These are phyloP conservation scores for Mercurialis annua DNA, from an alignment of 345 rosid species.

Conservation along the genomic window DNA sequence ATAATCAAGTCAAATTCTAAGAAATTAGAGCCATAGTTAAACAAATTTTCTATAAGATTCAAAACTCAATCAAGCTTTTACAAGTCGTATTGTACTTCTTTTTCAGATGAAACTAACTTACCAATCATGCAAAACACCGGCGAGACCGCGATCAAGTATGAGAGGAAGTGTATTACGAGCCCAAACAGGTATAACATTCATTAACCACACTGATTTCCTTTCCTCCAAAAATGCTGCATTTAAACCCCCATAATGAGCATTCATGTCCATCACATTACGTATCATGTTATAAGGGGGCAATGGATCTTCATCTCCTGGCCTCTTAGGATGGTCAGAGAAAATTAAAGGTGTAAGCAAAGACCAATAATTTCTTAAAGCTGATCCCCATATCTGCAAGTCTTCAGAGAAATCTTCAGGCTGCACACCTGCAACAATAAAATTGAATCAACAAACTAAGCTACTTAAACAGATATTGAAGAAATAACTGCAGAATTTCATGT, in stretches of 20 bases:
- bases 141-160: conserved; percentile 80
- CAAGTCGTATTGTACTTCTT: background rate
- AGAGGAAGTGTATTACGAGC: conserved; percentile 76
- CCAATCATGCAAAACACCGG: conserved; percentile 97
- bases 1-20: background rate
- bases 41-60: background rate
- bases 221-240: conserved; percentile 75
- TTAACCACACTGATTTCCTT: conserved; percentile 79
- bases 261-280: conserved; percentile 99
- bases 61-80: conserved; percentile 2
- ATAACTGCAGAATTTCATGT: background rate
- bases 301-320: conserved; percentile 99
- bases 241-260: conserved; percentile 83
- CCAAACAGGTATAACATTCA: conserved; percentile 90
- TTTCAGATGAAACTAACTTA: conserved; percentile 21
- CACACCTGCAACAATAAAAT: conserved; percentile 55
- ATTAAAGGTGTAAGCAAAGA: conserved; percentile 92
- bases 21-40: background rate
- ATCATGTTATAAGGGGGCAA: conserved; percentile 93
- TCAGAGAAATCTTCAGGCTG: conserved; percentile 71
- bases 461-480: background rate
- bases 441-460: conserved; percentile 19
- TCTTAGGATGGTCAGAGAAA: conserved; percentile 98
- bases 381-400: conserved; percentile 64
- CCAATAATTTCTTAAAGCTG: conserved; percentile 83